Base-by-base conservation (phyloP, 73 alveolate species). In the Breviolum minutum region DNA sequence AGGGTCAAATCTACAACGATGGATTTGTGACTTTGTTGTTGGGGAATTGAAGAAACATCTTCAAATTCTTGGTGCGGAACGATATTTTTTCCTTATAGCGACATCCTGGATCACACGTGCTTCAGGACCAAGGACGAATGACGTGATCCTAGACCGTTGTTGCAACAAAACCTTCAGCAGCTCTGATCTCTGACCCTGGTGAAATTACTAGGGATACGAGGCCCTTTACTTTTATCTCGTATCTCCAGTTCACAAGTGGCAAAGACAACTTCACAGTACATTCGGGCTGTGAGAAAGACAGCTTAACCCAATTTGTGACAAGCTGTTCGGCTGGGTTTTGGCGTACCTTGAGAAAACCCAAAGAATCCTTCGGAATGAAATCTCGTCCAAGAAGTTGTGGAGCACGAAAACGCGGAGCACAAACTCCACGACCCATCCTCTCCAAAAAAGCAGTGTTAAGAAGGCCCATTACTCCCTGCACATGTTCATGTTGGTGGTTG, bases 61-160 rank as follows among this genome's bases (percentile, higher is more conserved):
- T 3, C 54, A 40, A 40, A 40, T 0, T 3, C 54, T 40, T 40
- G 54, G 54, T 40, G 54, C 54, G n/a, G 77, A 14, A 17, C 24
- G 6, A 2, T 1, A 17, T 68, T 84, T 61, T 27, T 84, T 17
- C 77, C 24, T 84, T 40, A 77, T 20, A 9, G 30, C 11, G 93
- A 84, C 76, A 84, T 84, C 61, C 63, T 84, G 54, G 93, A 84
- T 26, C 91, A 82, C 71, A 82, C 91, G 20, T 82, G 91, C 71
- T 32, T 82, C 13, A 24, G 91, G 10, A 82, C 91, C 0, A 82
- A 82, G 5, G 71, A 70, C 91, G 13, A 0, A 10, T 48, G 70
- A 20, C 8, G 40, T 82, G 91, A 40, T 82, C 1, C 62, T 84
- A 8, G 74, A 13, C 54, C 14, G 76, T 2, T 48, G 93, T 10